Evolutionary conservation across 2,329 filamentous ascomycete genomes (phyloP).

Genomic region (Volutella citrinella): DNA sequence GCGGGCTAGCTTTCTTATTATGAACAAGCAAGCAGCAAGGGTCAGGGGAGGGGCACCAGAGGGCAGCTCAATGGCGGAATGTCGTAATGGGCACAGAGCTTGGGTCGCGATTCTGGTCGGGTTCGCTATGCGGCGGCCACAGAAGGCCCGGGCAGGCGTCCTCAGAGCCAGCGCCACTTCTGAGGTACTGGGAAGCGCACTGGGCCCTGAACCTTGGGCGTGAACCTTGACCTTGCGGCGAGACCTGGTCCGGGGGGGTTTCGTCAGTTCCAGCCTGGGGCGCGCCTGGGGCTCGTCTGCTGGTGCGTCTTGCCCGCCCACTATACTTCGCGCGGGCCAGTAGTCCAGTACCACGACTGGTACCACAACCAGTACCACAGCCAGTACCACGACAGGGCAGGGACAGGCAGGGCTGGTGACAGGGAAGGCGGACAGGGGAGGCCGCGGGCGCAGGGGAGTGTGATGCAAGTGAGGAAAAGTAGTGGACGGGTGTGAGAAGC

Average conservation of each 20-base stretch:
- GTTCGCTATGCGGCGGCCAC: too few species aligned
- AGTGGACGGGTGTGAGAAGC: slow-evolving; percentile 21
- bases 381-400: slow-evolving; percentile 26
- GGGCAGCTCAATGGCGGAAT: slow-evolving; percentile 2
- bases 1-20: slow-evolving; percentile 15
- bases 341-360: too few species aligned
- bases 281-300: too few species aligned
- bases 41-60: slow-evolving; percentile 8
- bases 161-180: too few species aligned
- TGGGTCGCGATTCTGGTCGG: too few species aligned
- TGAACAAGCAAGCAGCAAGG: slow-evolving; percentile 10
- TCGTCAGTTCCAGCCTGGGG: too few species aligned
- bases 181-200: too few species aligned
- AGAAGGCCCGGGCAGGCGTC: too few species aligned
- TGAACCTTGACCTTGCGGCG: background rate
- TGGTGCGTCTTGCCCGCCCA: too few species aligned
- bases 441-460: slow-evolving; percentile 18
- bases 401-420: slow-evolving; percentile 11
- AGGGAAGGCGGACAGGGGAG: slow-evolving; percentile 19
- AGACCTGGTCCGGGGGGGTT: background rate
- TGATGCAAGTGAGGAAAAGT: slow-evolving; percentile 27
- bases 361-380: too few species aligned
- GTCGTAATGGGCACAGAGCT: slow-evolving; percentile 2
- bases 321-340: too few species aligned
- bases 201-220: background rate